These are phyloP conservation scores for Apiotrichum laibachii DNA, from an alignment of 1,284 basidiomycete species.

Conservation along the genomic window DNA sequence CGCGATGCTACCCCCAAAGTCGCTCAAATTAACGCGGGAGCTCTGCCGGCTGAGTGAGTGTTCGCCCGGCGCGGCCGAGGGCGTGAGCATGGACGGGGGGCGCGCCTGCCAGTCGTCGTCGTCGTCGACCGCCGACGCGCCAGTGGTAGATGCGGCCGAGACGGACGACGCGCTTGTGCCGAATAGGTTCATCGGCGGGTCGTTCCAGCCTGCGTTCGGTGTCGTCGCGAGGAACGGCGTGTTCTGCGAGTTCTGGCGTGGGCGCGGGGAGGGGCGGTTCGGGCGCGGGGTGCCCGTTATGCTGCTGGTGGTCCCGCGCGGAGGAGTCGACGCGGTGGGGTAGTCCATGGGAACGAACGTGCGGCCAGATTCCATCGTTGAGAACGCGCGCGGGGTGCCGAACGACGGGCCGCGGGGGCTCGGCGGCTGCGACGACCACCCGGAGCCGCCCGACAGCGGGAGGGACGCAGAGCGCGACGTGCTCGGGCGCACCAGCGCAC, in stretches of 20 bases:
- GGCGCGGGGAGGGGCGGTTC: background rate
- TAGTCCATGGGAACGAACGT: background rate
- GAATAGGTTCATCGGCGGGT: constrained; percentile 42
- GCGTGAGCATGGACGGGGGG: constrained; percentile 23
- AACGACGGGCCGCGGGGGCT: constrained; percentile 1
- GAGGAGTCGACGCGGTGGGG: background rate
- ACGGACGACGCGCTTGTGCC: background rate
- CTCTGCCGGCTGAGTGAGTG: constrained; percentile 39
- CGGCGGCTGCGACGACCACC: constrained; percentile 12
- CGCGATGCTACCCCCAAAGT: constrained; percentile 35
- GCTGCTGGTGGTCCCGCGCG: constrained; percentile 7
- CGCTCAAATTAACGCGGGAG: constrained; percentile 45
- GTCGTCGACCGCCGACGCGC: background rate
- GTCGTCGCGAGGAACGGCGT: background rate
- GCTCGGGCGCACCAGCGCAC: background rate
- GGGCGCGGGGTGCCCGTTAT: background rate
- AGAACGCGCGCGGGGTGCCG: background rate
- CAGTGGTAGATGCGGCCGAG: background rate
- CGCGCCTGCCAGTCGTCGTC: constrained; percentile 11
- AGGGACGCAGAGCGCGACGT: constrained; percentile 5
- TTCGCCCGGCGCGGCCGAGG: constrained; percentile 21
- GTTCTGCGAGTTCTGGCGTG: constrained; percentile 17
- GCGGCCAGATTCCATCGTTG: background rate
- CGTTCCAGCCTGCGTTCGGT: constrained; percentile 40
- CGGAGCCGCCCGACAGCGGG: constrained; percentile 5